Conservation (phyloP, 2,329 filamentous ascomycete species). For the Aspergillus sclerotialis region DNA sequence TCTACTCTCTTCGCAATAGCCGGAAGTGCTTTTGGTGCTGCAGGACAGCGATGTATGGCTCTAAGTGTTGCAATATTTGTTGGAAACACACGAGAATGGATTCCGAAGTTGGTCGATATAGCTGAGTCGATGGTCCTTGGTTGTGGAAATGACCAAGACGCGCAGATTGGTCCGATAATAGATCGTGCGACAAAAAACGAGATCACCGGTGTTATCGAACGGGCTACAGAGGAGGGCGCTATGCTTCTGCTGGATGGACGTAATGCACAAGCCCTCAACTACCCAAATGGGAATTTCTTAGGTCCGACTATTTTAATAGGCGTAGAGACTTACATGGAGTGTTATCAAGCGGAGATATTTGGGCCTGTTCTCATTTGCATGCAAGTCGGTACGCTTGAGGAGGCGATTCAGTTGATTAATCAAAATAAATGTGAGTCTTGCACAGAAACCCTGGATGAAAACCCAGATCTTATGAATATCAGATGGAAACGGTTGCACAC, state of each 20-base stretch:
- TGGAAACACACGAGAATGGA: constrained; percentile 57
- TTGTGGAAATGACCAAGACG: constrained; percentile 54
- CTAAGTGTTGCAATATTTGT: constrained; percentile 57
- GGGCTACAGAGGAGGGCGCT: constrained; percentile 55
- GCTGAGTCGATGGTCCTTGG: constrained; percentile 54
- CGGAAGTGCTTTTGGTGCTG: constrained; percentile 60
- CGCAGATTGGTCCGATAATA: constrained; percentile 57
- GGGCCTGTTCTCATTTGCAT: constrained; percentile 32
- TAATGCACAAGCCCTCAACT: constrained; percentile 52
- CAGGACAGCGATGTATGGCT: constrained; percentile 62
- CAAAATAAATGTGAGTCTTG: constrained; percentile 13
- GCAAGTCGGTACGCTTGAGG: constrained; percentile 26
- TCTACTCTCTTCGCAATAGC: constrained; percentile 59
- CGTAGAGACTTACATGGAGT: constrained; percentile 30
- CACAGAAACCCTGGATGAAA: not conserved
- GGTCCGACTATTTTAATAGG: constrained; percentile 30
- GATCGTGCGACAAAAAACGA: constrained; percentile 52
- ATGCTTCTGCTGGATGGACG: constrained; percentile 55
- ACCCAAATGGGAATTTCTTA: constrained; percentile 58
- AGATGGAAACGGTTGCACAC: constrained; percentile 30
- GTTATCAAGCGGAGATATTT: constrained; percentile 31
- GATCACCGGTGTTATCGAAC: constrained; percentile 53
- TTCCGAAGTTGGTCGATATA: constrained; percentile 54
- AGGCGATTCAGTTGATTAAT: constrained; percentile 27
- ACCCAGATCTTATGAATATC: constrained; percentile 7